phyloP scores from a whole-genome alignment of 495 filamentous ascomycete species.

The Penicillium tannophilum region DNA sequence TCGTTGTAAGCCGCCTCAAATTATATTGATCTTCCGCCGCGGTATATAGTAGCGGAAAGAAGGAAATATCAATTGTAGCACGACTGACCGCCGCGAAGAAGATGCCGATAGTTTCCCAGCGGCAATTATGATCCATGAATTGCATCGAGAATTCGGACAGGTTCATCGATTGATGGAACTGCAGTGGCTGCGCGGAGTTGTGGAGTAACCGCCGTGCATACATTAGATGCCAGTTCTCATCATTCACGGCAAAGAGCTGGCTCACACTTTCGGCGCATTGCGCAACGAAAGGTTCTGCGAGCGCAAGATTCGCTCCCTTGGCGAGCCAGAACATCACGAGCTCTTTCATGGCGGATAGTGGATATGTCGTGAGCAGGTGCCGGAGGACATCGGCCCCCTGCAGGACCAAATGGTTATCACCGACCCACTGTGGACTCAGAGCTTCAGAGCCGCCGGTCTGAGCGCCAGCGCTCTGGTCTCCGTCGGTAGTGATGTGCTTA shows the following conservation, averaged over 20 bases:
- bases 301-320: constrained; percentile 38
- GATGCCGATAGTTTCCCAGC: constrained; percentile 47
- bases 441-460: constrained; percentile 15
- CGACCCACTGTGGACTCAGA: constrained; percentile 16
- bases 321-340: constrained; percentile 36
- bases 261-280: constrained; percentile 31
- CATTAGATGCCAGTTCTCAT: constrained; percentile 32
- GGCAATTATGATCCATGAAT: constrained; percentile 35
- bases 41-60: constrained; percentile 37
- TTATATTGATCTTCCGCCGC: constrained; percentile 29
- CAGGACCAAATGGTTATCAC: constrained; percentile 27
- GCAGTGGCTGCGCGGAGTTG: constrained; percentile 36
- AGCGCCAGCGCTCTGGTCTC: constrained; percentile 13
- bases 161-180: constrained; percentile 23
- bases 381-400: constrained; percentile 33
- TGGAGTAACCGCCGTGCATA: constrained; percentile 36
- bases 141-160: constrained; percentile 34
- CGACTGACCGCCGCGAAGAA: constrained; percentile 42
- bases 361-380: constrained; percentile 27
- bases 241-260: constrained; percentile 28
- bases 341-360: constrained; percentile 31
- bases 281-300: constrained; percentile 36
- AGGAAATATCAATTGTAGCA: constrained; percentile 37
- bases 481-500: constrained; percentile 37
- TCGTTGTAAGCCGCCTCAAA: constrained; percentile 31